Percentiles rank a stretch among this genome's conserved stretches.
Evolutionary conservation across 345 rosid species (phyloP).

Genomic region (Citropsis articulata): DNA sequence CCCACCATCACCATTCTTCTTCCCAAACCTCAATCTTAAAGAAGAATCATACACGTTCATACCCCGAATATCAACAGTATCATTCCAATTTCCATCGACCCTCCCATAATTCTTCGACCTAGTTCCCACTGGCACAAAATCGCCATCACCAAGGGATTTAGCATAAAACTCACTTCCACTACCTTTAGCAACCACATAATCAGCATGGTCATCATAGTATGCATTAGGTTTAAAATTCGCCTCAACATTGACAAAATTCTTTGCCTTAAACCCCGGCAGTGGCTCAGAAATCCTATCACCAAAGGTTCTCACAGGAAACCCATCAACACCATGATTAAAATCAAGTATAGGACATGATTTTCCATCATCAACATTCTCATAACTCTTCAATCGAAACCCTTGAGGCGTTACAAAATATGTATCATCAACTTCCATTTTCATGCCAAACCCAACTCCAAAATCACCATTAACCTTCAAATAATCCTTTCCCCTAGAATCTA

Average conservation of each 20-base stretch:
- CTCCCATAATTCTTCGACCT: conserved; percentile 17
- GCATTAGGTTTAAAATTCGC: conserved; percentile 25
- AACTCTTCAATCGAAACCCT: conserved; percentile 24
- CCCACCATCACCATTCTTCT: conserved; percentile 26
- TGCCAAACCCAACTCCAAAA: conserved; percentile 24
- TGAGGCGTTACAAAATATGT: conserved; percentile 14
- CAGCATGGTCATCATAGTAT: conserved; percentile 30
- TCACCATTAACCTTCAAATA: conserved; percentile 31
- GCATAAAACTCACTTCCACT: conserved; percentile 21
- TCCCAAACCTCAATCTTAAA: conserved; percentile 31
- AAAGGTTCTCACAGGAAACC: conserved; percentile 47
- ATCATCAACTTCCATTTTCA: conserved; percentile 10
- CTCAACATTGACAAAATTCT: conserved; percentile 28
- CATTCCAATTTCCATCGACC: conserved; percentile 12
- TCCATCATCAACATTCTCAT: conserved; percentile 27
- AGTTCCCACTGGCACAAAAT: conserved; percentile 16
- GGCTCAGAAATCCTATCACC: conserved; percentile 44
- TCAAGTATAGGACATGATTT: conserved; percentile 25
- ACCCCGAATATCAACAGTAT: conserved; percentile 7
- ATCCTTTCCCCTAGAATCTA: conserved; percentile 33
- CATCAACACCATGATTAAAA: conserved; percentile 14
- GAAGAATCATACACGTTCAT: conserved; percentile 35
- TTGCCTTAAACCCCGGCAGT: conserved; percentile 34
- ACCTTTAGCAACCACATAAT: conserved; percentile 29
- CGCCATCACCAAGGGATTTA: conserved; percentile 9